A percentile compares a stretch with the other conserved stretches of the same genome.
Evolutionary conservation across 1,284 basidiomycete genomes (phyloP).

Genomic region (Ustilago bromivora): DNA sequence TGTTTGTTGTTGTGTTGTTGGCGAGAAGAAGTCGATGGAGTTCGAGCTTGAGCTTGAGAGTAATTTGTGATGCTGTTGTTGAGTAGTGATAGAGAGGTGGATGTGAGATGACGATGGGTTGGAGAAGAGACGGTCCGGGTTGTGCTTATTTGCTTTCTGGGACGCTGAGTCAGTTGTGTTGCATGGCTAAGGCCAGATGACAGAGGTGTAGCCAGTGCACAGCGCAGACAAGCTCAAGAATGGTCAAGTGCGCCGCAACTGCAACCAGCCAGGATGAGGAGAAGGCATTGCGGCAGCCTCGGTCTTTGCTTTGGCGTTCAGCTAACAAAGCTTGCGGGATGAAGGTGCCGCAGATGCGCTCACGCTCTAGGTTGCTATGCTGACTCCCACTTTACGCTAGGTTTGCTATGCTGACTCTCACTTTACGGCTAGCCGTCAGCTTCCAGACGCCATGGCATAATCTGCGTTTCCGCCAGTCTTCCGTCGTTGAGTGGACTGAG

Average conservation of each 20-base stretch:
- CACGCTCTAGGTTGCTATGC: neutral
- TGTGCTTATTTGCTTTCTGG: neutral
- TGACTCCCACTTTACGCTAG: neutral
- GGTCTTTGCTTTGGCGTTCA: neutral
- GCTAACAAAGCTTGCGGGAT: neutral
- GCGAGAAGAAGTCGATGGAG: neutral
- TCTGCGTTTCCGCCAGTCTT: neutral
- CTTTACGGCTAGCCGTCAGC: neutral
- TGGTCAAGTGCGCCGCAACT: neutral
- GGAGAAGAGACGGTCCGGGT: neutral
- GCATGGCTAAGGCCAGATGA: neutral
- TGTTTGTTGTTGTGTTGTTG: neutral
- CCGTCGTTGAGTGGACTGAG: neutral
- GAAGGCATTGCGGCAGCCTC: conserved; percentile 3
- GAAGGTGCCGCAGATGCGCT: neutral
- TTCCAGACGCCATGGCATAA: neutral
- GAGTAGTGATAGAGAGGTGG: neutral
- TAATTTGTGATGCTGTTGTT: neutral
- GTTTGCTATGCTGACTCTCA: neutral
- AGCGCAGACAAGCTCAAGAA: neutral
- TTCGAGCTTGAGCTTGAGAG: neutral
- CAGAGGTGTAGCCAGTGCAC: neutral
- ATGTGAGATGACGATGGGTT: neutral
- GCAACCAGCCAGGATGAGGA: neutral
- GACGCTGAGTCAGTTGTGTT: neutral